These are phyloP conservation scores for Neurospora sp. DNA, from an alignment of 495 filamentous ascomycete species.

Conservation along the genomic window DNA sequence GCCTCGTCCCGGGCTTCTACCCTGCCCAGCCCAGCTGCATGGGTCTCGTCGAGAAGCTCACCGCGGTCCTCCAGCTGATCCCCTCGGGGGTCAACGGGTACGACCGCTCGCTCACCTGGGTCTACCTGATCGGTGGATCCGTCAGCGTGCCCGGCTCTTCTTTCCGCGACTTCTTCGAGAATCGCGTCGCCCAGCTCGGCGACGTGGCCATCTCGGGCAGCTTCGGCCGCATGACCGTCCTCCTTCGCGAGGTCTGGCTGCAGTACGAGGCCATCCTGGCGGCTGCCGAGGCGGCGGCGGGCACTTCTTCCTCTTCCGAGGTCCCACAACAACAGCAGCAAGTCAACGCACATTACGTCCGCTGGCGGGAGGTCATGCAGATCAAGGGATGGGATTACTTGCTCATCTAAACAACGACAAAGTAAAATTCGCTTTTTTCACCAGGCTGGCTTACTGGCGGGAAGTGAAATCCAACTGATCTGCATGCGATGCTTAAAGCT, in stretches of 20 bases:
- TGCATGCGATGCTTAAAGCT: conserved; percentile 15
- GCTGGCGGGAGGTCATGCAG: conserved; percentile 93
- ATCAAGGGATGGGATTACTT: conserved; percentile 87
- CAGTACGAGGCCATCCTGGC: conserved; percentile 45
- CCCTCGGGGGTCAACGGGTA: conserved; percentile 73
- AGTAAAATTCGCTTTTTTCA: conserved; percentile 16
- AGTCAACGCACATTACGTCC: conserved; percentile 43
- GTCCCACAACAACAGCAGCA: conserved; percentile 31
- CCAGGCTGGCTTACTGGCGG: conserved; percentile 23
- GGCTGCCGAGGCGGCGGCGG: conserved; percentile 30
- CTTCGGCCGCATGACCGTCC: conserved; percentile 70
- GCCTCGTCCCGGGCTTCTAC: conserved; percentile 79
- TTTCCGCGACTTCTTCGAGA: conserved; percentile 66
- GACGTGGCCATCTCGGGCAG: conserved; percentile 66
- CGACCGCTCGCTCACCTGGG: conserved; percentile 88
- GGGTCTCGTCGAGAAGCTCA: conserved; percentile 64
- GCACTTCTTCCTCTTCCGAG: conserved; percentile 17
- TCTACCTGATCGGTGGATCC: conserved; percentile 74
- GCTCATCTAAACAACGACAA: conserved; percentile 52
- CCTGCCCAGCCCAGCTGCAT: conserved; percentile 57
- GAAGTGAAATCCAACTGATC: conserved; percentile 3
- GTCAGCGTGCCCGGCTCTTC: conserved; percentile 56
- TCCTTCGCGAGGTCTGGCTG: conserved; percentile 78
- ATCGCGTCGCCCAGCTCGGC: conserved; percentile 59
- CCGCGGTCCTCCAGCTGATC: conserved; percentile 61